A percentile compares a stretch with the other conserved stretches of the same genome.
Evolutionary conservation across 768 basidiomycete species (phyloP).

Genomic region (Leccinum barrowsii): DNA sequence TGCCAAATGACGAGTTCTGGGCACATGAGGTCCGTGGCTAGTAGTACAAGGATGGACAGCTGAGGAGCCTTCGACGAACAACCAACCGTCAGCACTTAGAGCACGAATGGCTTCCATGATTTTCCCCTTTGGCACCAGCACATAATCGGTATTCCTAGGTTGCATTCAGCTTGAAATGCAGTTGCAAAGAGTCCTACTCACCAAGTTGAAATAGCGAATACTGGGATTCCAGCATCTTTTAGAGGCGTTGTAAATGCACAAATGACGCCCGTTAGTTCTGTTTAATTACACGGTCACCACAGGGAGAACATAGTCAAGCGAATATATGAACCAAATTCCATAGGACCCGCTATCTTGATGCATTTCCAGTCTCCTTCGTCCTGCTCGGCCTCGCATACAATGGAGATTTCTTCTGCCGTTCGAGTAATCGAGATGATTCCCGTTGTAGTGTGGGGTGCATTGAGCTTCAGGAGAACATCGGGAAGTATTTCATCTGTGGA

Average conservation of each 20-base stretch:
- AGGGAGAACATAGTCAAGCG: neutral
- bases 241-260: conserved; percentile 52
- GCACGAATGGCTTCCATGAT: conserved; percentile 39
- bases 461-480: conserved; percentile 23
- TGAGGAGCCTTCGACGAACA: conserved; percentile 13
- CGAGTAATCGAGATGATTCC: conserved; percentile 54
- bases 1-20: conserved; percentile 61
- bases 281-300: conserved; percentile 3
- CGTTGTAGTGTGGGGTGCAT: conserved; percentile 27
- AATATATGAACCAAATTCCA: conserved; percentile 52
- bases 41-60: neutral
- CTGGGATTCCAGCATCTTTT: conserved; percentile 46
- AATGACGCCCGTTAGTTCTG: conserved; percentile 57
- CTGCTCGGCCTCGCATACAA: conserved; percentile 46
- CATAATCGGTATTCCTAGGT: conserved; percentile 63
- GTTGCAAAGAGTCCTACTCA: conserved; percentile 24
- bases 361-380: conserved; percentile 50
- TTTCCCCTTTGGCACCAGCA: conserved; percentile 50
- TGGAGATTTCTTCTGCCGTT: conserved; percentile 58
- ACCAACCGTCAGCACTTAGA: conserved; percentile 52
- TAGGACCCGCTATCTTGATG: conserved; percentile 61
- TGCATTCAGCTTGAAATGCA: neutral
- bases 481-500: conserved; percentile 33
- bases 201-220: conserved; percentile 67
- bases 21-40: conserved; percentile 53